A percentile compares a stretch with the other conserved stretches of the same genome.
These are phyloP conservation scores for Hyaloperonospora brassicae DNA, from an alignment of 352 stramenopile genomes.

Conservation along the genomic window DNA sequence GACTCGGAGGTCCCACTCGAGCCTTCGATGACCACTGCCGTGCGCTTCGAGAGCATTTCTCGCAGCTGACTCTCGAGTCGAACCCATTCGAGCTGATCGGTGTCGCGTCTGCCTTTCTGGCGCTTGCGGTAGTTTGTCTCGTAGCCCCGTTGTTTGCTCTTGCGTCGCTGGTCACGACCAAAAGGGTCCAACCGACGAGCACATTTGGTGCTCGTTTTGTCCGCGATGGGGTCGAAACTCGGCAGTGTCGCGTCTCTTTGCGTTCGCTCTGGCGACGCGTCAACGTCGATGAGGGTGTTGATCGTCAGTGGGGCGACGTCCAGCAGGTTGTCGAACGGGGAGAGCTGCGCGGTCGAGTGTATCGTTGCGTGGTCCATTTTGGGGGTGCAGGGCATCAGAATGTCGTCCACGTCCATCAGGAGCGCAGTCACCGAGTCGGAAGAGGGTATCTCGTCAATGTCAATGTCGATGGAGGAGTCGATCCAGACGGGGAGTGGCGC, in stretches of 20 bases:
- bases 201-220: conserved; percentile 11
- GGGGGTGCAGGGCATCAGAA: conserved; percentile 2
- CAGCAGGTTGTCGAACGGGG: conserved; percentile 1
- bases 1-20: not conserved
- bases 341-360: conserved; percentile 2
- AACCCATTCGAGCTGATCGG: conserved; percentile 19
- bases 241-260: not conserved
- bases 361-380: conserved; percentile 9
- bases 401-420: conserved; percentile 1
- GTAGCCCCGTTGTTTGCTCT: conserved; percentile 31
- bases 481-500: conserved; percentile 22
- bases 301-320: conserved; percentile 5
- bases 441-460: conserved; percentile 14
- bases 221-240: conserved; percentile 12
- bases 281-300: conserved; percentile 4
- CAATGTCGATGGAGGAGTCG: conserved; percentile 22
- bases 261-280: conserved; percentile 3
- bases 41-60: conserved; percentile 18
- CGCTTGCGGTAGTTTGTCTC: conserved; percentile 29
- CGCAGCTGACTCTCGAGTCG: conserved; percentile 20
- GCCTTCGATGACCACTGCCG: conserved; percentile 8
- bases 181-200: conserved; percentile 10
- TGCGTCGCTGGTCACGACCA: conserved; percentile 18
- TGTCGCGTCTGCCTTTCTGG: conserved; percentile 7
- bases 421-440: conserved; percentile 8